Conservation (phyloP, 192 early-diverging fungal species). For the Backusella sp. region DNA sequence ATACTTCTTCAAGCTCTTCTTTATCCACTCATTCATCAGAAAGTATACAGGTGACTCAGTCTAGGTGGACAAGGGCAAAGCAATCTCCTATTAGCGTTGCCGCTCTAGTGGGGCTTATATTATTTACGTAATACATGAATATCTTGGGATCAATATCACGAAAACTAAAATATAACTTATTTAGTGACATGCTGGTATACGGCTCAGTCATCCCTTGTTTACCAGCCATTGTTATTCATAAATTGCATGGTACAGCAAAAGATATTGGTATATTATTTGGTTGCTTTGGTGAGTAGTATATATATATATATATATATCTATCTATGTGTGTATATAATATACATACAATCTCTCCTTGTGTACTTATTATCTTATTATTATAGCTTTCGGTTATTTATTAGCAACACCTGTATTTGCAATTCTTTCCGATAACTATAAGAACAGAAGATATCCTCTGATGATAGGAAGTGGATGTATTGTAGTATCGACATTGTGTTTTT, state of each 20-base stretch:
- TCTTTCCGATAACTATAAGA: background rate
- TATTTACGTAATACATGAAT: background rate
- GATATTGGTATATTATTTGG: conserved; percentile 5
- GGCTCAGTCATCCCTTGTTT: background rate
- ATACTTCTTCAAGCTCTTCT: background rate
- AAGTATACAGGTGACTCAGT: background rate
- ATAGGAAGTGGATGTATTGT: background rate
- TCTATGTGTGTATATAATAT: background rate
- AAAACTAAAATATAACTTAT: background rate
- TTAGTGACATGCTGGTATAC: background rate
- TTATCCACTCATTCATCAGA: background rate
- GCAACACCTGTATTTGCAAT: background rate
- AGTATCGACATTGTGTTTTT: conserved; percentile 38
- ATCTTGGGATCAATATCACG: background rate
- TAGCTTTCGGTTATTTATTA: background rate
- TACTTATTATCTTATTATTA: background rate
- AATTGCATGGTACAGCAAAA: background rate
- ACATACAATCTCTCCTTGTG: background rate
- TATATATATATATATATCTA: background rate
- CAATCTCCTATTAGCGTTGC: background rate
- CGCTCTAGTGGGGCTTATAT: background rate
- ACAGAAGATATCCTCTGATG: conserved; percentile 1
- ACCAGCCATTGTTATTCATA: background rate
- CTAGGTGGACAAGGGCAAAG: background rate
- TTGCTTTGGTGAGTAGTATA: background rate